Evolutionary conservation across 768 basidiomycete genomes (phyloP).

Genomic region (Rhodocollybia butyracea): DNA sequence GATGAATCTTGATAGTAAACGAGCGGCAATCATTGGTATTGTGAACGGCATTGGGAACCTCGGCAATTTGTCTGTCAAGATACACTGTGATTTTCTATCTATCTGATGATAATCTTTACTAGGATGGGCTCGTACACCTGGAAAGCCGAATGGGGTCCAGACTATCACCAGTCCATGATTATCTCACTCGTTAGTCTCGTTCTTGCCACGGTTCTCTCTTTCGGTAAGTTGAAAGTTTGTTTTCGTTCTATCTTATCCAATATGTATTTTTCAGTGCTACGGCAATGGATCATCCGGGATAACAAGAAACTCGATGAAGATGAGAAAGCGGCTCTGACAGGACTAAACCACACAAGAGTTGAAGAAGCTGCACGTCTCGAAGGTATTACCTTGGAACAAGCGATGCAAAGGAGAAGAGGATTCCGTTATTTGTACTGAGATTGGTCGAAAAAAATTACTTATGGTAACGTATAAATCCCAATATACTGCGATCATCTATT

Average conservation of each 20-base stretch:
- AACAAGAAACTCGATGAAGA: constrained; percentile 36
- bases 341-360: constrained; percentile 33
- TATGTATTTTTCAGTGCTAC: constrained; percentile 7
- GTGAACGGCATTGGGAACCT: constrained; percentile 58
- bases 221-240: constrained; percentile 9
- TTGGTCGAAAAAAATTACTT: too few relatives aligned
- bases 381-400: constrained; percentile 42
- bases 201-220: constrained; percentile 25
- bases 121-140: constrained; percentile 63
- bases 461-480: too few relatives aligned
- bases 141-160: constrained; percentile 58
- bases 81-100: background rate
- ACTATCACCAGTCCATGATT: constrained; percentile 61
- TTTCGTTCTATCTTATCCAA: background rate
- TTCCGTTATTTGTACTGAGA: constrained; percentile 42
- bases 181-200: constrained; percentile 37
- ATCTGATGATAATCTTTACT: background rate
- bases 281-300: constrained; percentile 29
- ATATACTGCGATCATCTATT: too few relatives aligned
- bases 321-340: constrained; percentile 26
- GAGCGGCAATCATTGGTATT: constrained; percentile 57
- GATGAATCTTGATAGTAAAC: constrained; percentile 28
- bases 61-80: constrained; percentile 48
- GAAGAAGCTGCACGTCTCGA: constrained; percentile 43
- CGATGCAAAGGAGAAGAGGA: constrained; percentile 33